Conservation (phyloP, 1,284 basidiomycete species). For the Rhodotorula mucilaginosa region DNA sequence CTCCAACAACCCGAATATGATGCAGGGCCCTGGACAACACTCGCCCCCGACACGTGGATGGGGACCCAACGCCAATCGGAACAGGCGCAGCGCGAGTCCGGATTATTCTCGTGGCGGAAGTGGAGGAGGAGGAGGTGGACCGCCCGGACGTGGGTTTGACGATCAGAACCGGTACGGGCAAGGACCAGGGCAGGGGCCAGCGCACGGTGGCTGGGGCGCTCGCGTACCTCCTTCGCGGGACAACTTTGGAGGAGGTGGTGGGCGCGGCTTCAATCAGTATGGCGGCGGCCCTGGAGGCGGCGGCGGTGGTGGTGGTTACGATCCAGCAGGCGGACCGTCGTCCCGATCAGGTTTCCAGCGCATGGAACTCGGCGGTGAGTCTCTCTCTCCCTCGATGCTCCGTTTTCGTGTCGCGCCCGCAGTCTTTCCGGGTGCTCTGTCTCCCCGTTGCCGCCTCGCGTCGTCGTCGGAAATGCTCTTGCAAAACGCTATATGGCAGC, state of each 20-base stretch:
- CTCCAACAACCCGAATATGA: not conserved
- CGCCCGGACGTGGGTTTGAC: not conserved
- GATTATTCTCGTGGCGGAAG: conserved; percentile 8
- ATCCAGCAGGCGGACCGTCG: not conserved
- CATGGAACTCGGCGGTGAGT: conserved; percentile 15
- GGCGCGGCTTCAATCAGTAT: not conserved
- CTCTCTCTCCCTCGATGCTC: too few relatives aligned
- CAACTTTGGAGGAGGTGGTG: not conserved
- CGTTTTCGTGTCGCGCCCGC: too few relatives aligned
- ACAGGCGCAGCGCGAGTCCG: conserved; percentile 15
- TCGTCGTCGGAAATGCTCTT: too few relatives aligned
- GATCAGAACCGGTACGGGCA: not conserved
- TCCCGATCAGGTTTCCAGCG: not conserved
- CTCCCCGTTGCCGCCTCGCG: too few relatives aligned
- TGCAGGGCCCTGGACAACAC: not conserved
- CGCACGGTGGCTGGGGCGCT: not conserved
- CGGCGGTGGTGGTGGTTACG: conserved; percentile 1
- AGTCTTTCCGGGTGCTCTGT: too few relatives aligned
- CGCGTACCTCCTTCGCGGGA: not conserved
- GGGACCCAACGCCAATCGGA: not conserved
- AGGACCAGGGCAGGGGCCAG: not conserved
- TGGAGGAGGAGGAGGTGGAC: conserved; percentile 5
- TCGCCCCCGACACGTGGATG: not conserved
- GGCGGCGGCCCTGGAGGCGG: not conserved
- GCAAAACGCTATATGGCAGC: too few relatives aligned